phyloP scores from a whole-genome alignment of 495 filamentous ascomycete genomes.

The Penicillium malachiteum region DNA sequence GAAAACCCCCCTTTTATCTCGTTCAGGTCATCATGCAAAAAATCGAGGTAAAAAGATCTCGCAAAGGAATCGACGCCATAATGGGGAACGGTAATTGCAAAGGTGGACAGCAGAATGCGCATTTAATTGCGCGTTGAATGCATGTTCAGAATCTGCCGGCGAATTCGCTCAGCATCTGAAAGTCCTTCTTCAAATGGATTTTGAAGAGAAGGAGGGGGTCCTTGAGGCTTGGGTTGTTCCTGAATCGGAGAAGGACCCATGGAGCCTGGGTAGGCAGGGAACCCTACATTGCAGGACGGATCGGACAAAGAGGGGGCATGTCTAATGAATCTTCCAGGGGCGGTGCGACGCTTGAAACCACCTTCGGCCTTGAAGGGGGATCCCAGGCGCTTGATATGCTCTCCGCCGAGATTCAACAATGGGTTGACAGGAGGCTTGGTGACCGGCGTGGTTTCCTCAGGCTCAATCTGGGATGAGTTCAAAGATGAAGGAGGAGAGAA shows the following conservation, averaged over 20 bases:
- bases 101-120: constrained; percentile 13
- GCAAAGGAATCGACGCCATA: constrained; percentile 22
- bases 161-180: constrained; percentile 49
- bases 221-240: constrained; percentile 15
- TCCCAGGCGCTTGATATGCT: constrained; percentile 48
- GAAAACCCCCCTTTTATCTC: constrained; percentile 23
- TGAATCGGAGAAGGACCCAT: constrained; percentile 17
- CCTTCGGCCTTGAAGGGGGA: constrained; percentile 51
- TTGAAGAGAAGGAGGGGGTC: constrained; percentile 29
- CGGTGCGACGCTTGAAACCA: constrained; percentile 25
- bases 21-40: constrained; percentile 34
- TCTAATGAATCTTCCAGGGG: constrained; percentile 27
- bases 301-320: constrained; percentile 46
- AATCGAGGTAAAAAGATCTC: constrained; percentile 7
- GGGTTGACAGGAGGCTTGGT: constrained; percentile 30
- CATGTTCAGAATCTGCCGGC: constrained; percentile 46
- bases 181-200: constrained; percentile 42
- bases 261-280: constrained; percentile 17
- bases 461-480: constrained; percentile 33
- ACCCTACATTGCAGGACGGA: constrained; percentile 33
- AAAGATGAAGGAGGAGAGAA: constrained; percentile 49
- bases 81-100: constrained; percentile 15
- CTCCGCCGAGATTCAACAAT: constrained; percentile 33
- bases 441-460: constrained; percentile 25
- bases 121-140: constrained; percentile 34